Evolutionary conservation across 2,329 filamentous ascomycete genomes (phyloP).

Genomic region (Sordariomycetes sp.): DNA sequence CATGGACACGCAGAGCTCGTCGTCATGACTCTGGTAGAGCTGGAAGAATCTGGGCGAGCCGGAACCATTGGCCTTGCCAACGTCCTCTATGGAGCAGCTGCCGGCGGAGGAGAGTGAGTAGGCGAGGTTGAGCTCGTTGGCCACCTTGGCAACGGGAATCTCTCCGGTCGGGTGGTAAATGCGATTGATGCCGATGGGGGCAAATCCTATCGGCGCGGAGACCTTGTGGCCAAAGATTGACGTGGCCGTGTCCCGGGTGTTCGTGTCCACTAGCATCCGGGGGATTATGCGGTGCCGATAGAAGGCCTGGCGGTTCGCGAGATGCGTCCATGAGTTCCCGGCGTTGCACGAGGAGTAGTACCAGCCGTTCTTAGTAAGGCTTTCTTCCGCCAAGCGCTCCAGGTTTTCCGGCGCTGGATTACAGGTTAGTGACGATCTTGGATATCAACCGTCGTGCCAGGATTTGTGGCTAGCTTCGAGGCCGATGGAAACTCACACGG

Average conservation of each 20-base stretch:
- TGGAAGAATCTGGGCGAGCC: not conserved
- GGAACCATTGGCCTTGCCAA: not conserved
- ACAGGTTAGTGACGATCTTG: not conserved
- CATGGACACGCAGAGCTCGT: not conserved
- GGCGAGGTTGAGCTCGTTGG: not conserved
- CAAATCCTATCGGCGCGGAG: not conserved
- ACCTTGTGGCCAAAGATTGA: not conserved
- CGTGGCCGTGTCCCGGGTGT: not conserved
- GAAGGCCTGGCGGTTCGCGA: not conserved
- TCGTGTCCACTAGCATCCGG: not conserved
- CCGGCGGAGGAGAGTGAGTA: not conserved
- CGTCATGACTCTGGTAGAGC: not conserved
- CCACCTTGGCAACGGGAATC: not conserved
- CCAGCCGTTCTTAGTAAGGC: not conserved
- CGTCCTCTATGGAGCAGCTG: not conserved
- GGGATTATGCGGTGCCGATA: not conserved
- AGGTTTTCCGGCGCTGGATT: not conserved
- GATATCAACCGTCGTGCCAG: not conserved
- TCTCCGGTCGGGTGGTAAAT: not conserved
- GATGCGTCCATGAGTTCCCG: not conserved
- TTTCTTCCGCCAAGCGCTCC: not conserved
- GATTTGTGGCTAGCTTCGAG: not conserved
- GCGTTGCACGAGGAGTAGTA: not conserved
- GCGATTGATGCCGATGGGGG: not conserved
- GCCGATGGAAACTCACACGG: not conserved